Conservation (phyloP, 106 monocot genomes). For the Chionographis japonica region DNA sequence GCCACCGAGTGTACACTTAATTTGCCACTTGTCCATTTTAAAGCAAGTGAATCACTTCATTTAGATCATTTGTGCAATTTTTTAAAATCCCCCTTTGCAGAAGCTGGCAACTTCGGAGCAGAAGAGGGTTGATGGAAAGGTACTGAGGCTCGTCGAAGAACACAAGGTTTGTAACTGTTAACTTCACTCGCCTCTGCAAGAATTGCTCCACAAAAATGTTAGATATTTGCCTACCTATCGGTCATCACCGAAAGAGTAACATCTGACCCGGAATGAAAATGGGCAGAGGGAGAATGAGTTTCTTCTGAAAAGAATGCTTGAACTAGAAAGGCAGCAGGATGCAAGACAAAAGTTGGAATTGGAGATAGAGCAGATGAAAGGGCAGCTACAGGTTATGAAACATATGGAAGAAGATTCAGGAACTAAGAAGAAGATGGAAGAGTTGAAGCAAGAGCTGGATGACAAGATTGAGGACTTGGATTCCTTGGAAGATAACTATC, state of each 20-base stretch:
- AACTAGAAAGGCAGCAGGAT: slow-evolving; percentile 76
- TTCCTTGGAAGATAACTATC: slow-evolving; percentile 28
- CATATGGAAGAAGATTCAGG: slow-evolving; percentile 54
- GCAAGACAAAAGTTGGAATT: slow-evolving; percentile 77
- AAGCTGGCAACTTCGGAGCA: slow-evolving; percentile 54
- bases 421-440: slow-evolving; percentile 49
- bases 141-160: slow-evolving; percentile 56
- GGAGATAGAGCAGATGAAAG: slow-evolving; percentile 82
- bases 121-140: slow-evolving; percentile 54
- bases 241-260: neutral
- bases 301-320: slow-evolving; percentile 52
- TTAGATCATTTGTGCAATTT: no score
- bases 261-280: neutral
- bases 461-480: slow-evolving; percentile 76
- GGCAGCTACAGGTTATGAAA: slow-evolving; percentile 59
- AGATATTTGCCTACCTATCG: neutral
- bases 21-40: no score
- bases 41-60: no score
- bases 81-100: no score
- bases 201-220: neutral
- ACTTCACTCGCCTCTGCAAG: neutral
- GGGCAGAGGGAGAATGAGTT: slow-evolving; percentile 70
- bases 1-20: no score
- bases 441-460: slow-evolving; percentile 46
- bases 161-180: slow-evolving; percentile 51